Evolutionary conservation across 1,284 basidiomycete genomes (phyloP).

Genomic region (Rhizoctonia solani): DNA sequence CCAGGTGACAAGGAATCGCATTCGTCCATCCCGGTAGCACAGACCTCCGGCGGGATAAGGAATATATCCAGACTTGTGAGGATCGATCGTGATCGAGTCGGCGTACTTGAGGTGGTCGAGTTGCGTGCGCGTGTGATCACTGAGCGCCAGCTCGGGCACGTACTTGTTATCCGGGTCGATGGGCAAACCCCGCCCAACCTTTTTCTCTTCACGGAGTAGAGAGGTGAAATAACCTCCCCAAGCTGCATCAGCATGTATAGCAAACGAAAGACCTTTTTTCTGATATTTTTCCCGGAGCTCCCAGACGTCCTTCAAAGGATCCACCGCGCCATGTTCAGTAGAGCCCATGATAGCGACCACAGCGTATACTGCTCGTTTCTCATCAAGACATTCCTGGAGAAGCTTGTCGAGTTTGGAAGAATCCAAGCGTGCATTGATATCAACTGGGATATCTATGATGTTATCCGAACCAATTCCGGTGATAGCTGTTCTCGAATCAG

Average conservation of each 20-base stretch:
- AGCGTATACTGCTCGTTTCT: slow-evolving; percentile 49
- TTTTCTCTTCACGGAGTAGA: slow-evolving; percentile 1
- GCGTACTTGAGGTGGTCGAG: slow-evolving; percentile 43
- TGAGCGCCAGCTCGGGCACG: slow-evolving; percentile 44
- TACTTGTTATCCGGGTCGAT: slow-evolving; percentile 37
- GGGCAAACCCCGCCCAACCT: not conserved
- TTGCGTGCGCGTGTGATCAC: slow-evolving; percentile 41
- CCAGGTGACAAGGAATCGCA: slow-evolving; percentile 52
- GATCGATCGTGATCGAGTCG: slow-evolving; percentile 54
- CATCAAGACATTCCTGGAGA: slow-evolving; percentile 46
- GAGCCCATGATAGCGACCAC: slow-evolving; percentile 54
- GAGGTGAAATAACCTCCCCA: slow-evolving; percentile 54
- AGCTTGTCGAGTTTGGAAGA: slow-evolving; percentile 42
- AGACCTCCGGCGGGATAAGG: slow-evolving; percentile 54
- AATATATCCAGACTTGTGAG: slow-evolving; percentile 54
- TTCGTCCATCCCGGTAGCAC: slow-evolving; percentile 51
- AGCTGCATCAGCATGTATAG: slow-evolving; percentile 53
- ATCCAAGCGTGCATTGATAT: slow-evolving; percentile 49
- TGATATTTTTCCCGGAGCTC: slow-evolving; percentile 47
- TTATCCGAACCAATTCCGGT: slow-evolving; percentile 52
- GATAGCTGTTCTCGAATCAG: slow-evolving; percentile 46
- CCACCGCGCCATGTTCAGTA: slow-evolving; percentile 54
- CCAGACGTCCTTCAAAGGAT: slow-evolving; percentile 51
- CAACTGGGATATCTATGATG: slow-evolving; percentile 48
- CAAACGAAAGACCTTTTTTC: slow-evolving; percentile 48